Evolutionary conservation across 2,329 filamentous ascomycete genomes (phyloP), one percentile per base, ranked within the genome.

Genomic region (Fonsecaea erecta): DNA sequence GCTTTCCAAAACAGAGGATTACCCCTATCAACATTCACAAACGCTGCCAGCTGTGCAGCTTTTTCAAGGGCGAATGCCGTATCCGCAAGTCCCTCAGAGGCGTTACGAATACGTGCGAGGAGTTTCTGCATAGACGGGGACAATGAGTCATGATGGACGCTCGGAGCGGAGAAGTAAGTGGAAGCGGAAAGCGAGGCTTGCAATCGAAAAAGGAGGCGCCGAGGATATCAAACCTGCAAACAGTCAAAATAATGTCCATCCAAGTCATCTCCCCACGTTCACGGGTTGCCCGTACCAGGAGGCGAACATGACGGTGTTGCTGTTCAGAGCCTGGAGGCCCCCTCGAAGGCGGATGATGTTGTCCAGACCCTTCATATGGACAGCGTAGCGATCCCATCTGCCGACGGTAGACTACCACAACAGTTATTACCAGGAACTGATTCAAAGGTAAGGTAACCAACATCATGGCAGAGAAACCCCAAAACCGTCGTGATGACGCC

Each of bases 381-480:
- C 60, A 3, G 34, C 60, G 65, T 66, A 73, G 35, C 72, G 68
- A 48, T 68, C 61, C 54, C 68, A 63, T n/a, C 54, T 68, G 2
- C 71, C 69, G 3, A 73, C 65, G 53, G 71, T 71, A 51, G 60
- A 60, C 64, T 66, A 43, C 28, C n/a, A 24, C 6, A 53, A 56
- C n/a, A 21, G n/a, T 51, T 59, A 46, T 24, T 30, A 32, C 5
- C 43, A 18, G 14, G 4, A 11, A 28, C n/a, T 4, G 16, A 43
- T 18, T 16, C 18, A 16, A 35, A 67, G 52, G 58, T 64, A 37
- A 21, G 12, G 34, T 26, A 21, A 66, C 69, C 14, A 12, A 72
- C 71, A 68, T 72, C 71, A 37, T 72, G 71, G 24, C 71, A 72
- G n/a, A 72, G 70, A 59, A 72, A 65, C 9, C 71, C 71, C 0